Evolutionary conservation across 768 basidiomycete genomes (phyloP), one percentile per base, ranked within the genome.

Genomic region (Tricholoma sp.): DNA sequence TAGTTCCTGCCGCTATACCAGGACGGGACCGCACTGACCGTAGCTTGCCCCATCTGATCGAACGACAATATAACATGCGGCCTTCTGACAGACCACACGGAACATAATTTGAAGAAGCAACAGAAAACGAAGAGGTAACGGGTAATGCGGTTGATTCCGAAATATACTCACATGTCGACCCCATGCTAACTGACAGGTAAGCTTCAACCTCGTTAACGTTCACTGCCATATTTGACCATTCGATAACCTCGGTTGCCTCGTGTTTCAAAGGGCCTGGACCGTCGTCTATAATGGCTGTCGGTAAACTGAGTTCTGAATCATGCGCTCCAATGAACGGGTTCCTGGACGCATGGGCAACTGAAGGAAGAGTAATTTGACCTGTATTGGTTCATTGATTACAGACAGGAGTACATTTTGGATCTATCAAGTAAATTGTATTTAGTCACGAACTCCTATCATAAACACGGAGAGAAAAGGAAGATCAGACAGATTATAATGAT

Each of bases 401-500:
- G 19, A 21, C 4, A 24, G 12, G 27, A 18, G 9, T 31, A 31
- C 27, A 31, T 16, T 7, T n/a, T 29, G n/a, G 29, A 10, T 11
- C 47, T 50, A 31, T 29, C 12, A 50, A 31, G 9, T 24, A 31
- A 31, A 29, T 31, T n/a, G 5, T 27, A 18, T 7, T 50, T 18
- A 50, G 29, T 29, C n/a, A 18, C 9, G 29, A 50, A 18, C 1
- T 18, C 7, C 8, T 7, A 16, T 19, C 7, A 32, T 24, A 27
- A 14, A 14, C 4, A 51, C 6, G 5, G 12, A 50, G 8, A 4
- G 60, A 57, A 50, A 61, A 55, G 50, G 54, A 65, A 50, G 53
- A 69, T 91, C 89, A 91, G 89, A 87, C 78, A 77, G 24, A 67
- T 69, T 75, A 85, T 85, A 84, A 86, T 88, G 88, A 89, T 90